Percentiles rank a stretch among this genome's conserved stretches.
These are phyloP conservation scores for Lichtheimia ornata DNA, from an alignment of 371 early-diverging fungal genomes.

Conservation along the genomic window DNA sequence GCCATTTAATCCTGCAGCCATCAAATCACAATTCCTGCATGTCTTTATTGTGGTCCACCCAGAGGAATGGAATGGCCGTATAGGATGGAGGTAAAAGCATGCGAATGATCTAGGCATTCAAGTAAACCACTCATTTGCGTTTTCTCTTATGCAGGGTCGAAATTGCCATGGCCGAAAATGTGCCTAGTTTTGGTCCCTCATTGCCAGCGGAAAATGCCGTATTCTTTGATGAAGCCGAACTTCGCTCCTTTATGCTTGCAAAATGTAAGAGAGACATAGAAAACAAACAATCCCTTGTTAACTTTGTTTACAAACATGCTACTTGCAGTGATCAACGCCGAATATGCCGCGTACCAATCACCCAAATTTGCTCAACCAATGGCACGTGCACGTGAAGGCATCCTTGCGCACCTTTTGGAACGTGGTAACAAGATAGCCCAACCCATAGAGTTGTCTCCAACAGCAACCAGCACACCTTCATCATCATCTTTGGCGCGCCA, in stretches of 20 bases:
- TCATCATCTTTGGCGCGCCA: constrained; percentile 15
- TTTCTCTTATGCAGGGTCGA: constrained; percentile 37
- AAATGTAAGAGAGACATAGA: constrained; percentile 43
- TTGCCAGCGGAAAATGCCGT: constrained; percentile 59
- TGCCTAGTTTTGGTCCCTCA: constrained; percentile 69
- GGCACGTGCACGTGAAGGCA: constrained; percentile 61
- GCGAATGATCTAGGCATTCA: background rate
- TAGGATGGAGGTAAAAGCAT: constrained; percentile 37
- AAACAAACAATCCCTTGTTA: too few species aligned
- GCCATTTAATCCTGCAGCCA: constrained; percentile 70
- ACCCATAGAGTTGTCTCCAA: constrained; percentile 6
- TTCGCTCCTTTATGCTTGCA: constrained; percentile 63
- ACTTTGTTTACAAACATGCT: background rate
- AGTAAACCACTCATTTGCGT: background rate
- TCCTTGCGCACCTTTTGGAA: constrained; percentile 50
- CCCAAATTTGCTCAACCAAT: constrained; percentile 63
- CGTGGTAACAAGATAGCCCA: constrained; percentile 26
- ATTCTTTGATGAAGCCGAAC: constrained; percentile 52
- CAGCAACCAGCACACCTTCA: too few species aligned
- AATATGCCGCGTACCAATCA: constrained; percentile 79
- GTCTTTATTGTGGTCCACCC: constrained; percentile 72
- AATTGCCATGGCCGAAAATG: constrained; percentile 61
- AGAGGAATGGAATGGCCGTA: constrained; percentile 36
- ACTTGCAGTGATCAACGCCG: constrained; percentile 68
- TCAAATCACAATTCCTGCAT: constrained; percentile 78